Percentiles rank a stretch among this genome's conserved stretches.
Conservation (phyloP, 129 eudicot species). For the Scalesia atractyloides region DNA sequence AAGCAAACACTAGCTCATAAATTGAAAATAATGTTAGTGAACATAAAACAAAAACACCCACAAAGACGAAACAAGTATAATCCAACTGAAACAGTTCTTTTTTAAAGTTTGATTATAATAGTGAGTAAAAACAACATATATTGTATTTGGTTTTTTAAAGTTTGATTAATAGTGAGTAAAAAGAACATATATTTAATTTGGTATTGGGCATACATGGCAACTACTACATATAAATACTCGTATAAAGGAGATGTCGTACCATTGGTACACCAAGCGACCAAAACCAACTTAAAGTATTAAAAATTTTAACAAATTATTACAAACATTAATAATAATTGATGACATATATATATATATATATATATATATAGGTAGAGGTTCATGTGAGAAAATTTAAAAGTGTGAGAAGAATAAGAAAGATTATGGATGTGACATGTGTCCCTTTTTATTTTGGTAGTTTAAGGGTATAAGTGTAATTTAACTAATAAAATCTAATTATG, state of each 20-base stretch:
- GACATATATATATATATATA: no score
- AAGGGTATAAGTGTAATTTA: no score
- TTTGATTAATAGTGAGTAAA: neutral
- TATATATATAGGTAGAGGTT: no score
- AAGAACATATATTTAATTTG: neutral
- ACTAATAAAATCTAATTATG: no score
- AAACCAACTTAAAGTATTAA: neutral
- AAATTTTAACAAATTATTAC: no score
- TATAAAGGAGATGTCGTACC: neutral
- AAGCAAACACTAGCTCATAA: constrained; percentile 24
- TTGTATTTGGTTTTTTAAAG: neutral
- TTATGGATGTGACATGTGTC: no score
- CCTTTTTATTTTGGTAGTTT: no score
- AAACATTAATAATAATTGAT: no score
- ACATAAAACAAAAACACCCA: constrained; percentile 16
- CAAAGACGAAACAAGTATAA: neutral
- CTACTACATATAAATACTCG: constrained; percentile 3
- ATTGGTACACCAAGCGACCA: neutral
- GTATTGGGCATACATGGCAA: neutral
- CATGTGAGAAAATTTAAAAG: no score
- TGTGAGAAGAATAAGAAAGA: no score
- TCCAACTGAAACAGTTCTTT: constrained; percentile 5
- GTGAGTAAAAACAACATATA: neutral
- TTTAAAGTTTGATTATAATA: neutral
- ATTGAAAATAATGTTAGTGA: neutral